Evolutionary conservation across 2,329 filamentous ascomycete species (phyloP).

Genomic region (Xylaria sp.): DNA sequence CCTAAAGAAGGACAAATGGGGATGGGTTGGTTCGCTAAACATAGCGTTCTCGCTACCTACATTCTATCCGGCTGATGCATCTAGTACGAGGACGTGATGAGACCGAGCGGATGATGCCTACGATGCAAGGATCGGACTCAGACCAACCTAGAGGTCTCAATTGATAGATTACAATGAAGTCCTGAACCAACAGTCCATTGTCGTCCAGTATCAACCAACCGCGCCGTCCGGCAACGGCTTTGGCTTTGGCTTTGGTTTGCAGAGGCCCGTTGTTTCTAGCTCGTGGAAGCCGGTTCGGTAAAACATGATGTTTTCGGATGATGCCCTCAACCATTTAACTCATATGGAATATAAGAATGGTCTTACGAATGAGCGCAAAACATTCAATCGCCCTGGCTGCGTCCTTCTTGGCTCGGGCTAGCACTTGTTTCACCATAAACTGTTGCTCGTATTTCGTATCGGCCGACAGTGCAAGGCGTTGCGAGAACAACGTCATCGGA

Average conservation of each 20-base stretch:
- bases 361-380: neutral
- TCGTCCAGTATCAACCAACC: neutral
- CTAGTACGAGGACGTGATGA: neutral
- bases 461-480: neutral
- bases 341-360: neutral
- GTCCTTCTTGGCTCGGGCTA: neutral
- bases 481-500: neutral
- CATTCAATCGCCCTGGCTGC: neutral
- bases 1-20: neutral
- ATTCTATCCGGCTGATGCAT: neutral
- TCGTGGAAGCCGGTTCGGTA: neutral
- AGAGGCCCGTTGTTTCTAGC: neutral
- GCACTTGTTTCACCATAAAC: neutral
- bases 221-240: neutral
- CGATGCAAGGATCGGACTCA: no score
- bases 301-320: neutral
- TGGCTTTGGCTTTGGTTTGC: neutral
- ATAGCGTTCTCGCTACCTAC: neutral
- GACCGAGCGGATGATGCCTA: no score
- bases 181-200: neutral
- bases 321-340: neutral
- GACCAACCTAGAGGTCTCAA: no score
- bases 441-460: slow-evolving; percentile 10
- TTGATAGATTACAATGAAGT: neutral
- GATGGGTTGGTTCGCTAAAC: neutral